Evolutionary conservation across 495 filamentous ascomycete genomes (phyloP).

Genomic region (Peziza echinospora): DNA sequence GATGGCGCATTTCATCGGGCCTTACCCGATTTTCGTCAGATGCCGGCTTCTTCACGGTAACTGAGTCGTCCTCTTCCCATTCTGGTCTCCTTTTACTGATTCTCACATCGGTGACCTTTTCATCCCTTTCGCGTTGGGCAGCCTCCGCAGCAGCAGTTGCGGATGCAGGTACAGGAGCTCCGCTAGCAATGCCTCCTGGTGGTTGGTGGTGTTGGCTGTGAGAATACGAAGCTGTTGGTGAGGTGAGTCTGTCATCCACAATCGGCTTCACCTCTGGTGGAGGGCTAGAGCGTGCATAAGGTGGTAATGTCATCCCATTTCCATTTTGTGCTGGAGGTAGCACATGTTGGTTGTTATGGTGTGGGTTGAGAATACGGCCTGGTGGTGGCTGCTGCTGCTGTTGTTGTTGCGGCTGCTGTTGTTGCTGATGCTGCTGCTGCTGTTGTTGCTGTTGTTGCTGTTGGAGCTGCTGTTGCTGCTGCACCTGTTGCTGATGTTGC

Average conservation of each 20-base stretch:
- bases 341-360: conserved; percentile 27
- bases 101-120: conserved; percentile 27
- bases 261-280: conserved; percentile 67
- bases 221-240: conserved; percentile 59
- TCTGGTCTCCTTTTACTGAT: conserved; percentile 75
- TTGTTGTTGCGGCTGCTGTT: conserved; percentile 28
- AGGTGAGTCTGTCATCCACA: conserved; percentile 64
- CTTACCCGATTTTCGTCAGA: conserved; percentile 72
- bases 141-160: conserved; percentile 54
- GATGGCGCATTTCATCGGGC: conserved; percentile 64
- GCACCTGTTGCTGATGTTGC: conserved; percentile 29
- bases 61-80: conserved; percentile 63
- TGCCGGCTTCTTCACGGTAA: conserved; percentile 50
- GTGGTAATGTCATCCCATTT: conserved; percentile 21
- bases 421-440: conserved; percentile 31
- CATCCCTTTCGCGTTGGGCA: conserved; percentile 59
- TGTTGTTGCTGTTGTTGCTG: conserved; percentile 31
- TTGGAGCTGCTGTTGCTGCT: no score
- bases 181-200: conserved; percentile 48
- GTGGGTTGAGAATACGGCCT: conserved; percentile 48
- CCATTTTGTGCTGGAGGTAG: conserved; percentile 37
- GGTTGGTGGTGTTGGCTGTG: conserved; percentile 56
- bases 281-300: conserved; percentile 36
- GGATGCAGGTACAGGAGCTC: conserved; percentile 50
- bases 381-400: conserved; percentile 33